Evolutionary conservation across 2,329 filamentous ascomycete species (phyloP), one percentile per base, ranked within the genome.

Genomic region (Chrysosporium queenslandicum): DNA sequence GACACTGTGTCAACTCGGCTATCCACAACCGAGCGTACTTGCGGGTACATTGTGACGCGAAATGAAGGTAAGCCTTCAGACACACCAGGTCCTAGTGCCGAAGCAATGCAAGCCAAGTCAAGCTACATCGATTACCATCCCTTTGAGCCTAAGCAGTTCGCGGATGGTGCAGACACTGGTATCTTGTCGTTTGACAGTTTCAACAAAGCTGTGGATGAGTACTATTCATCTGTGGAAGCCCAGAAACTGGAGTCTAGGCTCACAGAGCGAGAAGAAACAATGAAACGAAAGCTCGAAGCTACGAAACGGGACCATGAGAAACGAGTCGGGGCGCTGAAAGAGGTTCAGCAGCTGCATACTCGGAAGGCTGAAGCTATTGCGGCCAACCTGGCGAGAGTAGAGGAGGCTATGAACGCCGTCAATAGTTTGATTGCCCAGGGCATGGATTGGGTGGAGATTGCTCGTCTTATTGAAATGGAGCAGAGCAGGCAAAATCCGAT

Each of bases 401-500:
- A 95, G 65, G 92, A 97, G 70, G 89, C 88, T 3, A 89, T 89
- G 66, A 87, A 89, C 65, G 89, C 92, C 2, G 84, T 98, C 50
- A 97, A 94, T 66, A 87, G 87, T 0, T 73, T 97, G n/a, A 81
- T 98, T 55, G 81, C 81, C 4, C 88, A 95, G 63, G 91, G 91
- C 9, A 97, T 97, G 89, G 92, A 98, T 61, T 98, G 92, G 92
- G 82, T 88, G 9, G 86, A 96, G 58, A 90, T 97, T 61, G 87
- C 80, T 8, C 86, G 85, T 54, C 72, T 98, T 56, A 86, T 98
- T 49, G 88, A 95, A 65, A 80, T 88, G 58, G 91, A 97, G 65
- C 86, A 94, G 66, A 81, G 76, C 55, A 77, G 83, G 46, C 77
- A 81, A 25, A 98, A 98, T 58, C 81, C 87, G 0, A 89, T 98